Evolutionary conservation across 2,329 filamentous ascomycete genomes (phyloP), one percentile per base, ranked within the genome.

Genomic region (Scopulariopsis brevicaulis): DNA sequence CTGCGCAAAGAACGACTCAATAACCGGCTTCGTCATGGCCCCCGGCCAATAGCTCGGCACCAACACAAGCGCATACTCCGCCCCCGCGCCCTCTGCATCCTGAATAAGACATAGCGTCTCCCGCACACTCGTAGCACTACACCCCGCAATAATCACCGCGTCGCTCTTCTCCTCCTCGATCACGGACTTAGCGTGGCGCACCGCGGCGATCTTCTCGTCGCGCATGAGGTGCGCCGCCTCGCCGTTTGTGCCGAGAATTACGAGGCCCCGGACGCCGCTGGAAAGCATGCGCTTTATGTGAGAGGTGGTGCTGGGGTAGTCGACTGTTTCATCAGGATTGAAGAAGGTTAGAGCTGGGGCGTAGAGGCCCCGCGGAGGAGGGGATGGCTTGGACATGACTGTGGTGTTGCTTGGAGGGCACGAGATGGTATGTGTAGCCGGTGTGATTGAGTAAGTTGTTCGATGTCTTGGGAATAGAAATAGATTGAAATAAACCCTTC

Each of bases 301-400:
- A 60, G 75, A 52, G 14, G 28, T 53, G 69, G 85, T 82, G 25
- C 77, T 74, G 15, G 78, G 70, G 56, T 83, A 74, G 64, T 88
- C 84, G 59, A 87, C 80, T 70, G 87, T 82, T 50, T 52, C 60
- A 14, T 54, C 54, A 50, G 79, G 73, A 11, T 79, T 76, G 73
- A 87, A 87, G 71, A 87, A 87, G 62, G 83, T 86, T 76, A 86
- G 83, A 46, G 82, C 86, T 32, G 84, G 84, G 59, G 81, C 81
- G 68, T 86, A 87, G 63, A 85, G 83, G 64, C 84, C 83, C 53
- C 81, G 77, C 7, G 40, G 40, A 7, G 40, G 40, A n/a, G 40
- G 14, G 14, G 40, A n/a, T n/a, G 40, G 40, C 40, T 46, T 46
- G 18, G 40, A 46, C 14, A 46, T 46, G 11, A 14, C 7, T 15